phyloP scores from a whole-genome alignment of 805 yeast species.

The Yarrowia bubula region DNA sequence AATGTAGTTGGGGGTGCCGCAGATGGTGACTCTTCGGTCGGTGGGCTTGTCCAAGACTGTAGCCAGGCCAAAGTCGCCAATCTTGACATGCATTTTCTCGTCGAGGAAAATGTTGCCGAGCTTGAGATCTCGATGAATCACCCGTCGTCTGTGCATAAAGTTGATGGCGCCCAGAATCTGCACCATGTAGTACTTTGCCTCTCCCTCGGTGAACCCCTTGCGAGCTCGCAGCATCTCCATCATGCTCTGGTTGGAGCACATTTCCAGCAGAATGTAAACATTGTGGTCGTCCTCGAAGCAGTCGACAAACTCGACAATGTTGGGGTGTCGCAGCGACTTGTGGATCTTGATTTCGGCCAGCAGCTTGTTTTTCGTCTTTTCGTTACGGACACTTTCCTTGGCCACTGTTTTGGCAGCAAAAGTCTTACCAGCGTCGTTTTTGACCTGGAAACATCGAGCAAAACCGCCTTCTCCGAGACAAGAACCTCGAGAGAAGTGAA shows the following conservation, averaged over 20 bases:
- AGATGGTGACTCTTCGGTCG: slow-evolving; percentile 85
- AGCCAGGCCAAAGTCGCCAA: slow-evolving; percentile 99
- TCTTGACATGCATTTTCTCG: slow-evolving; percentile 87
- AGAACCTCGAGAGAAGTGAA: slow-evolving; percentile 84
- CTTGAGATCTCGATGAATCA: slow-evolving; percentile 93
- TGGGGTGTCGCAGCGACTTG: slow-evolving; percentile 81
- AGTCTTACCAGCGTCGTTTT: slow-evolving; percentile 79
- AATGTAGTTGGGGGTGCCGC: slow-evolving; percentile 98
- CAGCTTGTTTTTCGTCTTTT: slow-evolving; percentile 74
- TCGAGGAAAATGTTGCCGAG: slow-evolving; percentile 95
- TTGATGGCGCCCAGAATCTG: slow-evolving; percentile 93
- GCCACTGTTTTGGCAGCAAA: slow-evolving; percentile 98
- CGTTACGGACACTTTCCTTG: slow-evolving; percentile 85
- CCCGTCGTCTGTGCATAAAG: slow-evolving; percentile 87
- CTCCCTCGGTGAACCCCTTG: slow-evolving; percentile 84
- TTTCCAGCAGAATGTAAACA: slow-evolving; percentile 88
- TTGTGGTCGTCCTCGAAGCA: slow-evolving; percentile 96
- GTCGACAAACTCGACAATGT: slow-evolving; percentile 88
- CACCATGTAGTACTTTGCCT: slow-evolving; percentile 82
- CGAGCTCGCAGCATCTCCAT: slow-evolving; percentile 89
- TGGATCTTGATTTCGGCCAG: slow-evolving; percentile 94
- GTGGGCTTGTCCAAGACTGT: slow-evolving; percentile 72
- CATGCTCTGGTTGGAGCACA: slow-evolving; percentile 90
- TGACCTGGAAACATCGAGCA: slow-evolving; percentile 97
- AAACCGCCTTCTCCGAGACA: slow-evolving; percentile 98